Evolutionary conservation across 306 rosid species (phyloP).

Genomic region (Citrullus amarus): DNA sequence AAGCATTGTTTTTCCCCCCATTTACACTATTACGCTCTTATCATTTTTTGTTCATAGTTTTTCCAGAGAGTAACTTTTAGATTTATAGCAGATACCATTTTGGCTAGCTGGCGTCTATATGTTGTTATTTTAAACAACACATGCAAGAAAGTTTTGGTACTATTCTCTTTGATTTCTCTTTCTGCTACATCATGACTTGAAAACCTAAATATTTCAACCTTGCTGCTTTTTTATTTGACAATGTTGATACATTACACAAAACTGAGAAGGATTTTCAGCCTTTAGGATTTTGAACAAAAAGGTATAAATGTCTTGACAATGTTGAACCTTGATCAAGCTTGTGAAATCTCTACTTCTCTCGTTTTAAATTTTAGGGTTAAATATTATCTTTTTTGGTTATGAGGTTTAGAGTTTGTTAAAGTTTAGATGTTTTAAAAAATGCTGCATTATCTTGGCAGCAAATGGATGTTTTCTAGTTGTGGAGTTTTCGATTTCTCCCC

Average conservation of each 20-base stretch:
- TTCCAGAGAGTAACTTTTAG: background rate
- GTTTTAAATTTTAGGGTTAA: background rate
- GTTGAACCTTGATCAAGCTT: too few relatives aligned
- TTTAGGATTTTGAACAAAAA: too few relatives aligned
- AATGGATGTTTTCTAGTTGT: too few relatives aligned
- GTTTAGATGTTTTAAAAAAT: too few relatives aligned
- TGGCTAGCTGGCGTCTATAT: background rate
- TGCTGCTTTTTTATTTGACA: background rate
- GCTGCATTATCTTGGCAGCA: too few relatives aligned
- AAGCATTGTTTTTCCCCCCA: background rate
- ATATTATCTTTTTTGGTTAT: too few relatives aligned
- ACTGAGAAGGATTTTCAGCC: too few relatives aligned
- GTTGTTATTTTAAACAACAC: background rate
- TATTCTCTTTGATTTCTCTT: background rate
- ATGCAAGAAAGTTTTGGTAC: background rate
- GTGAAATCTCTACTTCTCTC: background rate
- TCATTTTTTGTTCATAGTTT: conserved; percentile 7
- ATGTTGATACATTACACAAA: background rate
- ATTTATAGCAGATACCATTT: background rate
- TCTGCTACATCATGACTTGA: background rate
- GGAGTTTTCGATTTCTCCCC: too few relatives aligned
- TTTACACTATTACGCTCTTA: background rate
- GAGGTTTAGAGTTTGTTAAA: background rate
- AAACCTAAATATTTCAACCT: background rate
- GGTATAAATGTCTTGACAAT: too few relatives aligned